Evolutionary conservation across 1,284 basidiomycete species (phyloP).

Genomic region (Afroboletus lepidellus): DNA sequence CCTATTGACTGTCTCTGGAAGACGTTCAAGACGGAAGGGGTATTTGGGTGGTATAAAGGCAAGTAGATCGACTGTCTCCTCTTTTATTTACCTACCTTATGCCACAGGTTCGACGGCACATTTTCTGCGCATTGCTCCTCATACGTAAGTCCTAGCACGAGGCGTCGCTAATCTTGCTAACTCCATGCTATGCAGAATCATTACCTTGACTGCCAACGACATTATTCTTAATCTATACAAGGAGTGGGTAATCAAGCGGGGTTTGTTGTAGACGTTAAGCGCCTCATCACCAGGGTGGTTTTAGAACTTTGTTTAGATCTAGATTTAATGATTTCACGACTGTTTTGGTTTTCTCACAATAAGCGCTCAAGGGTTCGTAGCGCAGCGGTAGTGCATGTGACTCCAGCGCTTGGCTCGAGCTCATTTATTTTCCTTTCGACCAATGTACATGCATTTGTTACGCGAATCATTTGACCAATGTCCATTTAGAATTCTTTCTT

Average conservation of each 20-base stretch:
- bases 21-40: slow-evolving; percentile 88
- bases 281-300: neutral
- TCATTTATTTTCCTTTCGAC: slow-evolving; percentile 28
- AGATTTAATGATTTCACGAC: neutral
- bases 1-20: slow-evolving; percentile 97
- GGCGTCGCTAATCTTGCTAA: slow-evolving; percentile 4
- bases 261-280: slow-evolving; percentile 14
- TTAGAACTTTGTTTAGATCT: neutral
- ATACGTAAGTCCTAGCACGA: slow-evolving; percentile 59
- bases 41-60: slow-evolving; percentile 93
- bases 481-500: slow-evolving; percentile 34
- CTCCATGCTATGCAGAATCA: slow-evolving; percentile 51
- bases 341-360: neutral
- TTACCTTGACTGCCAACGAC: slow-evolving; percentile 86
- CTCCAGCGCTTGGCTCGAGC: slow-evolving; percentile 46
- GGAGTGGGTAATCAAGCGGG: slow-evolving; percentile 23
- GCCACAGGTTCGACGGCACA: slow-evolving; percentile 84
- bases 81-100: neutral
- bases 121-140: slow-evolving; percentile 88
- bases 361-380: slow-evolving; percentile 27
- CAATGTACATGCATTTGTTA: too few relatives aligned
- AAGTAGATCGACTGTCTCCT: slow-evolving; percentile 4
- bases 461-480: slow-evolving; percentile 15
- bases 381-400: slow-evolving; percentile 40
- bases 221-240: slow-evolving; percentile 78